These are phyloP conservation scores for Dryadomyces sulphureus DNA, from an alignment of 2,329 filamentous ascomycete genomes.

Conservation along the genomic window DNA sequence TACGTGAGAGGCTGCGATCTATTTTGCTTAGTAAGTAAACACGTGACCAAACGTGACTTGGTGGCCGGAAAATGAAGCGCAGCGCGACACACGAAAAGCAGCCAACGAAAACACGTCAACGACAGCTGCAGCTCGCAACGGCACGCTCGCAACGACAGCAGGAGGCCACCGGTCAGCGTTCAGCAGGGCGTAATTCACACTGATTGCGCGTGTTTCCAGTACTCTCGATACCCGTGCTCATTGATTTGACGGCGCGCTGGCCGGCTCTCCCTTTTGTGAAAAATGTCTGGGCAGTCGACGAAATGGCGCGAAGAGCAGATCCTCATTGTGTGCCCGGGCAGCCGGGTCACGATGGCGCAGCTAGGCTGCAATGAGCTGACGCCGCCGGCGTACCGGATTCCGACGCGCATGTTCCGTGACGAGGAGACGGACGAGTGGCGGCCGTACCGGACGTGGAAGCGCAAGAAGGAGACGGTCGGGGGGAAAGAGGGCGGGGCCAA, in stretches of 20 bases:
- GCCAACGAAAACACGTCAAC: constrained; percentile 5
- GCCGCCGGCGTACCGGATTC: constrained; percentile 70
- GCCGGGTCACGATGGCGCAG: constrained; percentile 80
- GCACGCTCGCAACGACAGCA: constrained; percentile 1
- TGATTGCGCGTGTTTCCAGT: neutral
- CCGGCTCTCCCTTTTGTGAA: neutral
- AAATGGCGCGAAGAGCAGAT: constrained; percentile 53
- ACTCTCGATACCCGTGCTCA: neutral
- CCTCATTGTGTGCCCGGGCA: constrained; percentile 66
- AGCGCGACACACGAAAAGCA: neutral
- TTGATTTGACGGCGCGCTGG: too few relatives aligned
- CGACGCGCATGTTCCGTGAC: constrained; percentile 90
- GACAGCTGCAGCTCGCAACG: neutral
- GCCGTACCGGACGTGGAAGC: constrained; percentile 64
- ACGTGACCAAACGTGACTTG: constrained; percentile 1
- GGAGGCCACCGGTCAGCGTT: constrained; percentile 5
- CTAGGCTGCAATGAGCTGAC: constrained; percentile 83
- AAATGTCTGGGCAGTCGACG: constrained; percentile 39
- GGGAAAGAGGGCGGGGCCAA: constrained; percentile 3
- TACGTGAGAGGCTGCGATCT: too few relatives aligned
- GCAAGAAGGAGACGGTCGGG: constrained; percentile 29
- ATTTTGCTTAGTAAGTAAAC: neutral
- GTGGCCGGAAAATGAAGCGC: neutral
- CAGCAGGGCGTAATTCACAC: constrained; percentile 1
- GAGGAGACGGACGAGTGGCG: constrained; percentile 59